Evolutionary conservation across 805 yeast species (phyloP), one percentile per base, ranked within the genome.

Genomic region (Komagataella pastoris): DNA sequence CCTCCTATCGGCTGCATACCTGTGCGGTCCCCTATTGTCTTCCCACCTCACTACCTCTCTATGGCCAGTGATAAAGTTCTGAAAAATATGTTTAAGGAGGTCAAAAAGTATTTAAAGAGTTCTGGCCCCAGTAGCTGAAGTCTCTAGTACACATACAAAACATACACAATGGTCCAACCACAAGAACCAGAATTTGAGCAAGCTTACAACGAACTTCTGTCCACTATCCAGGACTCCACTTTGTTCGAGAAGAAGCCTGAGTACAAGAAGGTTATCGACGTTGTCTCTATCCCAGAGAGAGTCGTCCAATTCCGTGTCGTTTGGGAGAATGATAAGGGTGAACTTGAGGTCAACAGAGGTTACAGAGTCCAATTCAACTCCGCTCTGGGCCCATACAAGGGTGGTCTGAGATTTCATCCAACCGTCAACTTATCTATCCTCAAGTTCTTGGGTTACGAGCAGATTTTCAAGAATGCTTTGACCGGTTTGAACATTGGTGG

Each of bases 401-500:
- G 99, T 68, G 99, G 99, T 69, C 80, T 91, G 62, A 83, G 99
- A 74, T 85, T 91, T 81, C 98, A 91, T 77, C 97, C 97, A 64
- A 76, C 95, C 52, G 99, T 91, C 62, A 93, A 90, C 75, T 78
- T 91, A 64, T 88, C 97, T 53, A 88, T 91, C 70, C 80, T 91
- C 68, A 91, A 91, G 77, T 91, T 91, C 74, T 79, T 91, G 66
- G 99, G 98, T 64, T 91, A 88, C 71, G 99, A 91, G 77, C 99
- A 91, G 76, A 89, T 89, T 71, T 93, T 91, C 81, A 91, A 91
- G 81, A 91, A 91, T 68, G 98, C 99, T 50, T 78, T 91, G 65
- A 91, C 99, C 62, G 98, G 98, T 65, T 80, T 90, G 63, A 80
- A 83, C 80, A 90, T 91, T 85, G 99, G 99, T 70, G 99, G 99